phyloP scores from a whole-genome alignment of 305 asterid genomes.

The Fraxinus latifolia region DNA sequence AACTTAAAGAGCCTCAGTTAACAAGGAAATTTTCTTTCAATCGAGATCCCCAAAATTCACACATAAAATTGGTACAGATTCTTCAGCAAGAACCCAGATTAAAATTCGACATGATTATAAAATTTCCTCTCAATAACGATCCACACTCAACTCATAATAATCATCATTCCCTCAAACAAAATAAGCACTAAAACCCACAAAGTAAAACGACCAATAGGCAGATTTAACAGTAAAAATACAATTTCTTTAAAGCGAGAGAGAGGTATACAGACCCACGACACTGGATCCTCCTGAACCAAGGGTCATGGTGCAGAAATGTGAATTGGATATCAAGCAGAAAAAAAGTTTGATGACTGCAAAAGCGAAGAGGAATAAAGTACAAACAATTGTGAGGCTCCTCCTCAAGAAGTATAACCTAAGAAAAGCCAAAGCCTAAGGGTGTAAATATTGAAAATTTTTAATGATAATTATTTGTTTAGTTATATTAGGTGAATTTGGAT shows the following conservation, averaged over 20 bases:
- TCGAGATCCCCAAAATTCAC: neutral
- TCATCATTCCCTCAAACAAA: neutral
- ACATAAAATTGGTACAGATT: neutral
- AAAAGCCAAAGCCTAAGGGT: neutral
- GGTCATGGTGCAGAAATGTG: conserved; percentile 30
- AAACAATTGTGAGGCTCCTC: neutral
- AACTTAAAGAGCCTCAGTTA: neutral
- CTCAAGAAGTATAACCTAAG: neutral
- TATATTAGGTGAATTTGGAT: neutral
- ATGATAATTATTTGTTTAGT: neutral
- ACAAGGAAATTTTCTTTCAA: neutral
- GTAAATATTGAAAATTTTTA: neutral
- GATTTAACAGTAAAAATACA: conserved; percentile 17
- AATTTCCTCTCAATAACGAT: conserved; percentile 8
- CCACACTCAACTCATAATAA: neutral
- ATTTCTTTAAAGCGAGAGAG: neutral
- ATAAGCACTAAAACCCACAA: conserved; percentile 14
- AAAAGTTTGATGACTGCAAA: neutral
- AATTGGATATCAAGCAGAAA: conserved; percentile 8
- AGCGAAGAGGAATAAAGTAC: neutral
- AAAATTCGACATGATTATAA: neutral
- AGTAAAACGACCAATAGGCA: conserved; percentile 13
- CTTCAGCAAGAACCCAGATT: neutral
- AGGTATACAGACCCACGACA: conserved; percentile 34
- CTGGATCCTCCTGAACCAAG: conserved; percentile 61